Evolutionary conservation across 768 basidiomycete species (phyloP).

Genomic region (Nidularia sp.): DNA sequence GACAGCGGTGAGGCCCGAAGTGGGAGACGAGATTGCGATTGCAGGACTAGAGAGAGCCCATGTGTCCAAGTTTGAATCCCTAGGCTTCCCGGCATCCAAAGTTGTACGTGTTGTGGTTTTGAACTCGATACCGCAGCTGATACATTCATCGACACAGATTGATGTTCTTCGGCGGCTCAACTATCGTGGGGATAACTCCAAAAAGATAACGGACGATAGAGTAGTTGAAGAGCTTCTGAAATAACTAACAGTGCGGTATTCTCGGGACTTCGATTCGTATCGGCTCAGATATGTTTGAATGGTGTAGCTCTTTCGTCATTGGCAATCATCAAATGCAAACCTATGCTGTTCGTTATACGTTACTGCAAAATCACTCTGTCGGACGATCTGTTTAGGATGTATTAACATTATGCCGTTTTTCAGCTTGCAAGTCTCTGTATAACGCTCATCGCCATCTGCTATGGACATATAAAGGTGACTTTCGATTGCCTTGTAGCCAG

Average conservation of each 20-base stretch:
- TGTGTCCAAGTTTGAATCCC: conserved; percentile 76
- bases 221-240: conserved; percentile 85
- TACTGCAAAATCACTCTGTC: no score
- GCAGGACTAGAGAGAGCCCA: conserved; percentile 83
- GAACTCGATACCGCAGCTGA: not conserved
- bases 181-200: conserved; percentile 79
- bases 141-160: conserved; percentile 46
- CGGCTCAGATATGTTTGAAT: no score
- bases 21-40: conserved; percentile 57
- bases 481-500: no score
- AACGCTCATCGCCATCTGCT: no score
- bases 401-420: no score
- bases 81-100: conserved; percentile 81
- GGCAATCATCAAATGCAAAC: no score
- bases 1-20: conserved; percentile 45
- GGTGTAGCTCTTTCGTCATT: no score
- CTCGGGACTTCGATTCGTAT: no score
- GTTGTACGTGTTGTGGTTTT: conserved; percentile 54
- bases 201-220: conserved; percentile 77
- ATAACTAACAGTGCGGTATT: conserved; percentile 13
- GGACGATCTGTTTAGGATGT: no score
- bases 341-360: no score
- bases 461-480: no score
- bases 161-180: conserved; percentile 86
- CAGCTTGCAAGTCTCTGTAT: no score